These are phyloP conservation scores for Aspergillus panamensis DNA, from an alignment of 495 filamentous ascomycete genomes.

Conservation along the genomic window DNA sequence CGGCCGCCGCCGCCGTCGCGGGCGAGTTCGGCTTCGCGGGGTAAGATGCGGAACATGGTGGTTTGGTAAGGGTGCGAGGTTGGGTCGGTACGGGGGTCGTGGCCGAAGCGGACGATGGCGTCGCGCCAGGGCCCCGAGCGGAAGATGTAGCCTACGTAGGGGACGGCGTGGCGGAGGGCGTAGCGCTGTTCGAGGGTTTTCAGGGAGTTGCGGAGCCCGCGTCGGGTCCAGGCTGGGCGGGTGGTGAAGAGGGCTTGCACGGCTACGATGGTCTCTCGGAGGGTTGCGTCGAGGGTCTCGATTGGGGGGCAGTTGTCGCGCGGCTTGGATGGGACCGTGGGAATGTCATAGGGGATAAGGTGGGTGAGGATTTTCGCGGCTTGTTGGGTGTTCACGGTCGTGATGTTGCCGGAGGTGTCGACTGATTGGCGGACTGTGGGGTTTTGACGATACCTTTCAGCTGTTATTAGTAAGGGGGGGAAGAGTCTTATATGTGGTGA, in stretches of 20 bases:
- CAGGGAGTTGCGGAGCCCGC: conserved; percentile 66
- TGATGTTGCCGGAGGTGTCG: conserved; percentile 48
- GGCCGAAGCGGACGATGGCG: conserved; percentile 73
- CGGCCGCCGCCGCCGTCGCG: conserved; percentile 59
- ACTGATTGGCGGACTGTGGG: conserved; percentile 52
- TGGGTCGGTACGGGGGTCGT: conserved; percentile 76
- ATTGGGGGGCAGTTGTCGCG: conserved; percentile 48
- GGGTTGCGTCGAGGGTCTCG: conserved; percentile 39
- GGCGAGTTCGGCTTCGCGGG: conserved; percentile 75
- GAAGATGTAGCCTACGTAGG: conserved; percentile 86
- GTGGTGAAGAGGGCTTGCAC: conserved; percentile 60
- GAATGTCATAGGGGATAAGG: conserved; percentile 59
- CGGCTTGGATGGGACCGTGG: conserved; percentile 49
- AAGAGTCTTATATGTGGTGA: not conserved
- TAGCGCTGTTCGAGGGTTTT: conserved; percentile 46
- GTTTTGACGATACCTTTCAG: conserved; percentile 54
- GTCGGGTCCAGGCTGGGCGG: conserved; percentile 82
- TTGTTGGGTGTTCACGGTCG: conserved; percentile 50
- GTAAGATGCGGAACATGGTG: conserved; percentile 69
- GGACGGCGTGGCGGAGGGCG: conserved; percentile 59
- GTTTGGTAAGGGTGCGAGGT: conserved; percentile 81
- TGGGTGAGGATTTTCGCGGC: conserved; percentile 49
- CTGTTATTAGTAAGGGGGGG: not conserved
- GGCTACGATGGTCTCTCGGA: conserved; percentile 57
- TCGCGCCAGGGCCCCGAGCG: conserved; percentile 87